Evolutionary conservation across 129 eudicot species (phyloP).

Genomic region (Pittosporum tobira): DNA sequence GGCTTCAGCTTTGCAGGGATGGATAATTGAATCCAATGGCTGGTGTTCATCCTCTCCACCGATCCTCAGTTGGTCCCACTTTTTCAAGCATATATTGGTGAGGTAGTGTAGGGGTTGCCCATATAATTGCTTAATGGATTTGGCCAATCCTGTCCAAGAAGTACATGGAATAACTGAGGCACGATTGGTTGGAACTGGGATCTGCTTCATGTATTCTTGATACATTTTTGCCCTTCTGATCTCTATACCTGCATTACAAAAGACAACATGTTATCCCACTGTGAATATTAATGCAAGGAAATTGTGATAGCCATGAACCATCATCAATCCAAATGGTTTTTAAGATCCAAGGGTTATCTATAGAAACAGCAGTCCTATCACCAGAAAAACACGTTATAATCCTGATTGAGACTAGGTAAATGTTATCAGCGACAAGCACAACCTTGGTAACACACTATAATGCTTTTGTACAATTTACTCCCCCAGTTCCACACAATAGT

Average conservation of each 20-base stretch:
- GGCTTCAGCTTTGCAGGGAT: constrained; percentile 71
- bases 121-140: constrained; percentile 58
- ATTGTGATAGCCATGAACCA: too few relatives aligned
- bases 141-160: constrained; percentile 64
- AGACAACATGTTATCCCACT: too few relatives aligned
- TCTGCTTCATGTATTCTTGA: constrained; percentile 62
- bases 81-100: constrained; percentile 54
- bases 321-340: too few relatives aligned
- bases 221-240: constrained; percentile 49
- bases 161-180: constrained; percentile 51
- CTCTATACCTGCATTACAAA: constrained; percentile 30
- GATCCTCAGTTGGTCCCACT: constrained; percentile 48
- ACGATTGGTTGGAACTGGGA: constrained; percentile 54
- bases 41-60: constrained; percentile 32
- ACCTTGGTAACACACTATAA: too few relatives aligned
- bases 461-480: too few relatives aligned
- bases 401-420: too few relatives aligned
- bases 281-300: too few relatives aligned
- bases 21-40: constrained; percentile 45
- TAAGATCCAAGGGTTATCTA: too few relatives aligned
- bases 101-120: constrained; percentile 79
- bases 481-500: too few relatives aligned
- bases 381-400: too few relatives aligned
- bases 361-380: too few relatives aligned
- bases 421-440: too few relatives aligned